These are phyloP conservation scores for Vitis labrusca DNA, from an alignment of 164 flowering plant species.

Conservation along the genomic window DNA sequence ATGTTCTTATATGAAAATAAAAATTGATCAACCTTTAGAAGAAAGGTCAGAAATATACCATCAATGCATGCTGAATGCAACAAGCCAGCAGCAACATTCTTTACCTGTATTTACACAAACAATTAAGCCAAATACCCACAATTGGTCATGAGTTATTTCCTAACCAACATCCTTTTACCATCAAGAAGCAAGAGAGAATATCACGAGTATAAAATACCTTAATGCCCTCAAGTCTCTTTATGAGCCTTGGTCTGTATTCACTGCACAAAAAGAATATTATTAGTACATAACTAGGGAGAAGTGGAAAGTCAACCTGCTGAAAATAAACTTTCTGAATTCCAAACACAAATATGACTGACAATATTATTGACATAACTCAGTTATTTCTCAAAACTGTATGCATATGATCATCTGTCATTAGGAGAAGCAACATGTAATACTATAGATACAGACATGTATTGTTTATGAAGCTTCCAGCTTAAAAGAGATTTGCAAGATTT, in stretches of 20 bases:
- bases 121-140: constrained; percentile 5
- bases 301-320: too few relatives aligned
- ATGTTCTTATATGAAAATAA: neutral
- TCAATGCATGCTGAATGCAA: constrained; percentile 82
- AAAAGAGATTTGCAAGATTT: too few relatives aligned
- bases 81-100: constrained; percentile 79
- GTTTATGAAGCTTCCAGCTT: too few relatives aligned
- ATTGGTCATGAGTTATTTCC: neutral
- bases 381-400: too few relatives aligned
- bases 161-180: neutral
- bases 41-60: constrained; percentile 43
- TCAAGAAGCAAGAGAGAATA: constrained; percentile 4
- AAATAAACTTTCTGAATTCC: too few relatives aligned
- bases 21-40: too few relatives aligned
- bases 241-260: constrained; percentile 89
- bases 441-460: too few relatives aligned
- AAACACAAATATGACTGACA: too few relatives aligned
- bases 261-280: constrained; percentile 40
- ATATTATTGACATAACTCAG: too few relatives aligned
- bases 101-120: constrained; percentile 44
- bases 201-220: constrained; percentile 48
- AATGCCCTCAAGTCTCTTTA: constrained; percentile 71
- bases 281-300: neutral
- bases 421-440: too few relatives aligned
- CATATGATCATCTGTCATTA: too few relatives aligned